These are phyloP conservation scores for Paecilomyces formosus DNA, from an alignment of 2,329 filamentous ascomycete genomes.

Conservation along the genomic window DNA sequence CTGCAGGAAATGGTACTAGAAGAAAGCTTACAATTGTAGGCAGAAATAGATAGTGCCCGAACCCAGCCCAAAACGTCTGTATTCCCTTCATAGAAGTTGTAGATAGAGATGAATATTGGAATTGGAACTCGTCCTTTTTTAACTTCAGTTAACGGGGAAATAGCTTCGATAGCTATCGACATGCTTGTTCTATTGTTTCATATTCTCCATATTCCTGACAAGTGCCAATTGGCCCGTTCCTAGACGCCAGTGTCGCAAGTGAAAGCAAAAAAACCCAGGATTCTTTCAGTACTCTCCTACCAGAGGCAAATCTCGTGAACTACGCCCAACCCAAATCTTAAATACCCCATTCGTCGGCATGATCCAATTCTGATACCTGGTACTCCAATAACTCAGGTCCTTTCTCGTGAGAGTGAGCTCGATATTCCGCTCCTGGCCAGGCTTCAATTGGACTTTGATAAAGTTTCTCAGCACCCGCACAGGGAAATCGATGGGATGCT, in stretches of 20 bases:
- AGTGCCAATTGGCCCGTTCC: neutral
- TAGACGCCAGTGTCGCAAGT: neutral
- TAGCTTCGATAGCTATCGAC: neutral
- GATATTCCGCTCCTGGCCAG: conserved; percentile 48
- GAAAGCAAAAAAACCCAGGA: neutral
- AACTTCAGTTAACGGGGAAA: neutral
- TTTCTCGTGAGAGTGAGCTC: conserved; percentile 56
- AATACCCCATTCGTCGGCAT: conserved; percentile 40
- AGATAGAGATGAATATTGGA: neutral
- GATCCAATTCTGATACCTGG: conserved; percentile 61
- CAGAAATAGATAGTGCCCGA: no score
- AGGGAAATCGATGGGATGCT: conserved; percentile 56
- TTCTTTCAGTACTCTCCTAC: conserved; percentile 17
- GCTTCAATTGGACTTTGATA: conserved; percentile 56
- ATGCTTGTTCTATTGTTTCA: neutral
- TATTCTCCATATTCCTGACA: neutral
- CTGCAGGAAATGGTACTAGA: neutral
- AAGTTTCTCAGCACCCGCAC: conserved; percentile 59
- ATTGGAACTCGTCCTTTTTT: neutral
- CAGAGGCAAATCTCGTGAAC: conserved; percentile 26
- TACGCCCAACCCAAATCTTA: conserved; percentile 28
- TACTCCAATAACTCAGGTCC: conserved; percentile 69
- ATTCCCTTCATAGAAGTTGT: no score
- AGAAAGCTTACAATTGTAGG: no score
- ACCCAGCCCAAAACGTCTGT: no score